A percentile compares a stretch with the other conserved stretches of the same genome.
Conservation (phyloP, 1,284 basidiomycete genomes). For the Sparassis latifolia region DNA sequence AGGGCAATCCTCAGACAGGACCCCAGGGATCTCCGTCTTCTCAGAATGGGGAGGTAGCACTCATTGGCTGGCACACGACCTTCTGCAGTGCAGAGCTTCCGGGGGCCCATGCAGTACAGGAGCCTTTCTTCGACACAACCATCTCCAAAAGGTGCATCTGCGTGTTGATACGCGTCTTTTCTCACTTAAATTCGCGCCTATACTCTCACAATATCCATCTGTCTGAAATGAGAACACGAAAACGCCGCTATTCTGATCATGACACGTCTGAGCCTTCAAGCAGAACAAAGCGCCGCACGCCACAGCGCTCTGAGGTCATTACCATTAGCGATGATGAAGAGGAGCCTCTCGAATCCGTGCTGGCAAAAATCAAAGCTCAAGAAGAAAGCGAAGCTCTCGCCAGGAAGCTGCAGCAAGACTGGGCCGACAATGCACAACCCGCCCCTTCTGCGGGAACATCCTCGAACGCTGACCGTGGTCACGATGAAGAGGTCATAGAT, state of each 20-base stretch:
- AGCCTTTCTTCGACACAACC: constrained; percentile 4
- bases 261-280: neutral
- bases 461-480: too few relatives aligned
- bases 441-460: too few relatives aligned
- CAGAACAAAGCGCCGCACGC: constrained; percentile 10
- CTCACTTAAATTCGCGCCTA: neutral
- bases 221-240: constrained; percentile 10
- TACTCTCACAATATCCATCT: neutral
- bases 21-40: neutral
- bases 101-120: too few relatives aligned
- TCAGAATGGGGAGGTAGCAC: neutral
- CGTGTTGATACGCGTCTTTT: constrained; percentile 4
- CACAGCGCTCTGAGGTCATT: neutral
- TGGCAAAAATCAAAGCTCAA: constrained; percentile 35
- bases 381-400: constrained; percentile 39
- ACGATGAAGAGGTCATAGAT: too few relatives aligned
- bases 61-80: too few relatives aligned
- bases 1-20: neutral
- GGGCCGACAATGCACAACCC: constrained; percentile 1
- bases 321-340: constrained; percentile 29
- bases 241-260: constrained; percentile 11
- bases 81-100: too few relatives aligned
- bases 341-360: constrained; percentile 32
- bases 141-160: constrained; percentile 4
- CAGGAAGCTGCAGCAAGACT: constrained; percentile 27